These are phyloP conservation scores for Wallemia mellicola DNA, from an alignment of 1,284 basidiomycete genomes.

Conservation along the genomic window DNA sequence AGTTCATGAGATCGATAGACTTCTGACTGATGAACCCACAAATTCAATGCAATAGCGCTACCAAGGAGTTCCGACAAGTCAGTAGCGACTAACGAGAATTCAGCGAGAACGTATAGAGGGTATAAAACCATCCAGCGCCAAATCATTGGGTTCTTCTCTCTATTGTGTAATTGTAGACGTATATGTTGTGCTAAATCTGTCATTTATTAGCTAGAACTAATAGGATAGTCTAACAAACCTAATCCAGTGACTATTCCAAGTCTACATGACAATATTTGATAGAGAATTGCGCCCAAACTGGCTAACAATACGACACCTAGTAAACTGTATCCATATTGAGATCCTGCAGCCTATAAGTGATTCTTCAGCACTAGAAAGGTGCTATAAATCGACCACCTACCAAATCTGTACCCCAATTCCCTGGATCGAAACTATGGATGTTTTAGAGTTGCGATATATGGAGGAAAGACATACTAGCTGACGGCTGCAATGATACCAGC, in stretches of 20 bases:
- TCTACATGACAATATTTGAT: slow-evolving; percentile 30
- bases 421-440: slow-evolving; percentile 1
- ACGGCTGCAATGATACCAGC: slow-evolving; percentile 17
- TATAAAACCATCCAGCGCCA: slow-evolving; percentile 15
- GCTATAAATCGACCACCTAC: too few species aligned
- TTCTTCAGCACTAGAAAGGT: too few species aligned
- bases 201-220: too few species aligned
- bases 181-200: slow-evolving; percentile 12
- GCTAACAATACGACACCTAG: slow-evolving; percentile 60
- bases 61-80: slow-evolving; percentile 38
- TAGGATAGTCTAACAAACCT: too few species aligned
- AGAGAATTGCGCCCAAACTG: slow-evolving; percentile 47
- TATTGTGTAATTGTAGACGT: slow-evolving; percentile 6
- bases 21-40: slow-evolving; percentile 16
- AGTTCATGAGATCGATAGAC: background rate
- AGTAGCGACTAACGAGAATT: slow-evolving; percentile 56
- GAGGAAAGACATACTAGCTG: slow-evolving; percentile 16
- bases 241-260: slow-evolving; percentile 22
- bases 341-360: slow-evolving; percentile 2
- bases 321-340: slow-evolving; percentile 38
- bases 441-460: slow-evolving; percentile 6
- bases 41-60: slow-evolving; percentile 40
- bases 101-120: slow-evolving; percentile 24
- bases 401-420: slow-evolving; percentile 35
- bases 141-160: slow-evolving; percentile 1